These are phyloP conservation scores for Domatiomyces catenatus DNA, from an alignment of 2,329 filamentous ascomycete genomes.

Conservation along the genomic window DNA sequence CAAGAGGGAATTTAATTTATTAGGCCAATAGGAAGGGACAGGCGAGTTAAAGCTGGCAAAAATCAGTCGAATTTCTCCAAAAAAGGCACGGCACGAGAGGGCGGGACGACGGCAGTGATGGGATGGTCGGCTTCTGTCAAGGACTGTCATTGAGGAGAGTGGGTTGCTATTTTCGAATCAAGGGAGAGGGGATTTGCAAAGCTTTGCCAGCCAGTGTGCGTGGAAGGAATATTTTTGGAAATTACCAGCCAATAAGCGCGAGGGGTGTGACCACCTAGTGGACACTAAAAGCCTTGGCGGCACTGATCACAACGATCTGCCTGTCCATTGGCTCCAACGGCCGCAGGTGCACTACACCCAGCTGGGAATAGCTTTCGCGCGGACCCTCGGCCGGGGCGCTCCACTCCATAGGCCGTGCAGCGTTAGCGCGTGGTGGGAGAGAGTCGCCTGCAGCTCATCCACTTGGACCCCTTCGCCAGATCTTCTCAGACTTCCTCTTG, in stretches of 20 bases:
- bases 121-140: not conserved
- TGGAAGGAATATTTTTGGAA: not conserved
- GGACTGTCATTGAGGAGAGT: not conserved
- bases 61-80: not conserved
- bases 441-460: not conserved
- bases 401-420: not conserved
- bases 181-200: not conserved
- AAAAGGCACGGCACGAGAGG: constrained; percentile 1
- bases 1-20: not conserved
- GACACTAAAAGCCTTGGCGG: not conserved
- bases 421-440: not conserved
- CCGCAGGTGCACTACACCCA: not conserved
- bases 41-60: not conserved
- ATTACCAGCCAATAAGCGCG: not conserved
- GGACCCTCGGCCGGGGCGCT: not conserved
- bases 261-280: not conserved
- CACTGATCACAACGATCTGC: not conserved
- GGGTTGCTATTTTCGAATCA: not conserved
- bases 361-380: not conserved
- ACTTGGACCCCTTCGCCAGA: not conserved
- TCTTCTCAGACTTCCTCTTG: constrained; percentile 1
- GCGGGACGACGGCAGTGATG: not conserved
- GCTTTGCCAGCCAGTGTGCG: not conserved
- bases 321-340: not conserved
- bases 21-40: not conserved